Conservation (phyloP, 306 rosid genomes). For the Rubus parviflorus region DNA sequence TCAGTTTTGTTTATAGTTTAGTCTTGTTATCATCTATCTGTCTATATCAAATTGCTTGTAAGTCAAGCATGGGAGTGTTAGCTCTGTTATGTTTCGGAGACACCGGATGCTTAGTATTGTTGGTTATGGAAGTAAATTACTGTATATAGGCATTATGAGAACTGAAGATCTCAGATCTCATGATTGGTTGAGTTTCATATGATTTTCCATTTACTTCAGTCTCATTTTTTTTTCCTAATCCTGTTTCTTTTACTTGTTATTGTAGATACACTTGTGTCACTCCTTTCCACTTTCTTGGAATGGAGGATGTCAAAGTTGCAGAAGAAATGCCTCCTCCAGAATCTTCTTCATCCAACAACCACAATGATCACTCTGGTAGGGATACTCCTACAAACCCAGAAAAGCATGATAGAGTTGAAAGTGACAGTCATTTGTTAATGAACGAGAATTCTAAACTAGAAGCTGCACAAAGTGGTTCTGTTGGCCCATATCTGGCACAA, state of each 20-base stretch:
- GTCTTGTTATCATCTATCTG: background rate
- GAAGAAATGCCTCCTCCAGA: conserved; percentile 43
- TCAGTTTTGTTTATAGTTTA: background rate
- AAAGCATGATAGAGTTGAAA: conserved; percentile 44
- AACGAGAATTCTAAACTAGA: conserved; percentile 25
- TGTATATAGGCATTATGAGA: background rate
- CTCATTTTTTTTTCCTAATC: background rate
- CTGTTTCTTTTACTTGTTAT: conserved; percentile 15
- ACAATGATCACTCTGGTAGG: conserved; percentile 24
- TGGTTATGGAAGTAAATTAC: background rate
- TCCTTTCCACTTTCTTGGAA: conserved; percentile 35
- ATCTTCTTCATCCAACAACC: conserved; percentile 29
- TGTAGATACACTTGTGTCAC: conserved; percentile 33
- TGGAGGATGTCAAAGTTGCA: conserved; percentile 60
- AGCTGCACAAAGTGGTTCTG: conserved; percentile 33
- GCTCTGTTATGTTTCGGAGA: background rate
- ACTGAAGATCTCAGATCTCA: background rate
- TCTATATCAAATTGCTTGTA: background rate
- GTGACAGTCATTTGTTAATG: conserved; percentile 29
- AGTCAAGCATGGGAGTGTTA: background rate
- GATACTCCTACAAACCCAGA: conserved; percentile 33
- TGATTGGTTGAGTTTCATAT: background rate
- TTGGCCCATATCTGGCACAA: conserved; percentile 35
- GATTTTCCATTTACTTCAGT: conserved; percentile 16
- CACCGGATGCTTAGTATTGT: background rate